These are phyloP conservation scores for Postia placenta DNA, from an alignment of 768 basidiomycete genomes.

Conservation along the genomic window DNA sequence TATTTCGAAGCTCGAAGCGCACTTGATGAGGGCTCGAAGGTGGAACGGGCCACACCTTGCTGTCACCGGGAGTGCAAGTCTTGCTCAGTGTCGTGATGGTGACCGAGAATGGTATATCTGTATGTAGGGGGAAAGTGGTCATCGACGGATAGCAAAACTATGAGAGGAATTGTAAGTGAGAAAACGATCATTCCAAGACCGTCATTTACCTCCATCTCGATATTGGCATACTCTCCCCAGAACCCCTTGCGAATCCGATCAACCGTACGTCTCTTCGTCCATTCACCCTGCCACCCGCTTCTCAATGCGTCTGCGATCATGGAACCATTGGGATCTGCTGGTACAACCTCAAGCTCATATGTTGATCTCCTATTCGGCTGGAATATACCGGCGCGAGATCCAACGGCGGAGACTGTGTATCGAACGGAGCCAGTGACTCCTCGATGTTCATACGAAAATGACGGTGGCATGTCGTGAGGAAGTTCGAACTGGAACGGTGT, in stretches of 20 bases:
- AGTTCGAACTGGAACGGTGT: conserved; percentile 12
- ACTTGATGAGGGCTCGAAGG: conserved; percentile 2
- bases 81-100: conserved; percentile 6
- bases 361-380: conserved; percentile 6
- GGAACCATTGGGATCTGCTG: conserved; percentile 1
- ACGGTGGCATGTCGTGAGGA: conserved; percentile 7
- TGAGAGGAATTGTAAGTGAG: conserved; percentile 8
- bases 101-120: conserved; percentile 11
- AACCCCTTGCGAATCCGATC: conserved; percentile 12
- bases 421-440: background rate
- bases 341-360: conserved; percentile 2
- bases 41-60: conserved; percentile 6
- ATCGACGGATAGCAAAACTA: background rate
- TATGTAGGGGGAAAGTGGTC: conserved; percentile 8
- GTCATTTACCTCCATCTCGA: conserved; percentile 8
- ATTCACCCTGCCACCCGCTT: background rate
- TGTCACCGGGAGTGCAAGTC: conserved; percentile 2
- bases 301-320: background rate
- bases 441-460: background rate
- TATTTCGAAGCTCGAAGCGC: conserved; percentile 12
- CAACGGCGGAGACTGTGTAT: conserved; percentile 9
- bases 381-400: conserved; percentile 10
- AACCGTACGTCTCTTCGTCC: background rate
- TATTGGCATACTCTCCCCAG: conserved; percentile 14
- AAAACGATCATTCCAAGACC: too few species aligned